Base-by-base conservation (phyloP, 371 early-diverging fungal species). In the Apophysomyces trapeziformis region DNA sequence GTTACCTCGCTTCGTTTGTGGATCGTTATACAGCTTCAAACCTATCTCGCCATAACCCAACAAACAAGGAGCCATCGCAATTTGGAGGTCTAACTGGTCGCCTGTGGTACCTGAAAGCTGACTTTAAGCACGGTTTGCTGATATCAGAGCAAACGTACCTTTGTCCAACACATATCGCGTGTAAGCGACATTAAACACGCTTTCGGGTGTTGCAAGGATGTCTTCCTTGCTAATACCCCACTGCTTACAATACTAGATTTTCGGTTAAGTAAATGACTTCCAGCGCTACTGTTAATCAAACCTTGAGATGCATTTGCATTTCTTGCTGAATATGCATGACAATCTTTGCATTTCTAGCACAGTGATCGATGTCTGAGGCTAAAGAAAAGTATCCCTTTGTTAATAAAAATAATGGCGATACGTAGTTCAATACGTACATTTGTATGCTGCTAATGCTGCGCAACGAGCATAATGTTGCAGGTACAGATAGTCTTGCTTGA, bases 21-120 rank as follows among this genome's bases (percentile, higher is more conserved):
- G 90, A 60, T 90, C 90, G 57, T 85, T 85, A 50, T 74, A 83
- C 18, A 92, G 71, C 13, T 84, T 80, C 5, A 73, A n/a, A 8
- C 92, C 93, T 56, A 93, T 91, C 38, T 89, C 89, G 54, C 92
- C 93, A 68, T 95, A 95, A 14, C 95, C 95, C 37, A 95, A 65
- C 41, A 93, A 69, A 60, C 95, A 95, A 12, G 95, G 92, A 1
- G 89, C 88, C 75, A 95, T 86, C 16, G 93, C 93, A 16, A 88
- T 85, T 26, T 87, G 86, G 47, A 95, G 81, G 61, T 95, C 93
- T 5, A 95, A 68, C 38, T 85, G 69, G 67, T 90, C 91, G n/a
- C 93, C 93, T 6, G 85, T 80, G 21, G 86, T 75, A 41, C 86
- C 80, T 78, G 44, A 16, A 14, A 45, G 32, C 14, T 16, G 5